A percentile compares a stretch with the other conserved stretches of the same genome.
Conservation (phyloP, 163 green algal species). For the Scenedesmus sp. region DNA sequence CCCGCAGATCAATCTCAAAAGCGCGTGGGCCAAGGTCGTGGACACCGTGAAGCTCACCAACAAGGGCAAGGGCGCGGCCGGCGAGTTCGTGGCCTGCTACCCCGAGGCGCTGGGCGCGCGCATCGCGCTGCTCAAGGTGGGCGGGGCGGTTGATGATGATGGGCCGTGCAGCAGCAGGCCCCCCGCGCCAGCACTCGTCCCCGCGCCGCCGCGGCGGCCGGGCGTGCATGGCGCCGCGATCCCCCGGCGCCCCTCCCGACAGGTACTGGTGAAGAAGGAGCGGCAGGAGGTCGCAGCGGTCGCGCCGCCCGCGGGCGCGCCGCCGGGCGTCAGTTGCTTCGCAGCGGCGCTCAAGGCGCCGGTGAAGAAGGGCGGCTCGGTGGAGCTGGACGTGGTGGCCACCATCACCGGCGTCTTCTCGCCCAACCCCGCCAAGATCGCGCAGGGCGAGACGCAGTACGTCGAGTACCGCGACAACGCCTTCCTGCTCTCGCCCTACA, state of each 20-base stretch:
- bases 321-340: slow-evolving; percentile 53
- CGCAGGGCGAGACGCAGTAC: slow-evolving; percentile 69
- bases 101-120: slow-evolving; percentile 5
- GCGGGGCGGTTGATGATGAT: neutral
- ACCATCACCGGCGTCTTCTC: slow-evolving; percentile 63
- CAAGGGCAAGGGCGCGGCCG: slow-evolving; percentile 31
- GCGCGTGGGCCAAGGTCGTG: slow-evolving; percentile 52
- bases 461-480: slow-evolving; percentile 64
- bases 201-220: no score
- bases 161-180: no score
- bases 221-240: no score
- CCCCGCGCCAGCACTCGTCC: no score
- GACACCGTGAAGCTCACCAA: slow-evolving; percentile 60
- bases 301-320: slow-evolving; percentile 32
- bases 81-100: slow-evolving; percentile 56
- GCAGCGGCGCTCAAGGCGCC: slow-evolving; percentile 50
- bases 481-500: slow-evolving; percentile 71
- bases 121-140: slow-evolving; percentile 58
- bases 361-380: slow-evolving; percentile 43
- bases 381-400: slow-evolving; percentile 47
- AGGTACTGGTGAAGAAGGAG: slow-evolving; percentile 42
- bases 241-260: no score
- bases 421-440: slow-evolving; percentile 62
- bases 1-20: slow-evolving; percentile 63
- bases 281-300: slow-evolving; percentile 11